Percentiles rank a stretch among this genome's conserved stretches.
Conservation (phyloP, 176 grass and related monocot species). For the Lolium rigidum region DNA sequence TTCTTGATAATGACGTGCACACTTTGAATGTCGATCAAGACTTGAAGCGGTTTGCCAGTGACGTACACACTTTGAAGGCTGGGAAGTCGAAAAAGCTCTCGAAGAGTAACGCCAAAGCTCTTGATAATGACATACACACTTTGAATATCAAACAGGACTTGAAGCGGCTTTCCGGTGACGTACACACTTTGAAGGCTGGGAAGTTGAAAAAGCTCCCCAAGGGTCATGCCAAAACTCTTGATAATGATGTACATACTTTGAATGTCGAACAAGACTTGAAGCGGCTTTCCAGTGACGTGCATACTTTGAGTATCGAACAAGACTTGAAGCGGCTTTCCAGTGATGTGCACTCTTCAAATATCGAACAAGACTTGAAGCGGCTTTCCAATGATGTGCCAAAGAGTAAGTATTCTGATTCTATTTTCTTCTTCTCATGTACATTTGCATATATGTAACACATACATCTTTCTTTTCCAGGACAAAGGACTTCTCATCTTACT, state of each 20-base stretch:
- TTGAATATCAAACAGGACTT: slow-evolving; percentile 40
- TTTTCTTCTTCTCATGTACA: slow-evolving; percentile 18
- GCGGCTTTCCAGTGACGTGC: slow-evolving; percentile 43
- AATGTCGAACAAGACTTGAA: slow-evolving; percentile 49
- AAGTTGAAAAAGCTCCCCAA: slow-evolving; percentile 27
- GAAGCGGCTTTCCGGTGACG: slow-evolving; percentile 46
- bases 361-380: slow-evolving; percentile 50
- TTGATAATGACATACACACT: slow-evolving; percentile 34
- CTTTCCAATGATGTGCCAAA: slow-evolving; percentile 60
- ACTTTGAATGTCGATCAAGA: slow-evolving; percentile 45
- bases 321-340: slow-evolving; percentile 45
- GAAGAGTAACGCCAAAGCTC: slow-evolving; percentile 47
- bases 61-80: slow-evolving; percentile 42
- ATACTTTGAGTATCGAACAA: slow-evolving; percentile 41
- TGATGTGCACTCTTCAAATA: slow-evolving; percentile 33
- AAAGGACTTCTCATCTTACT: slow-evolving; percentile 53
- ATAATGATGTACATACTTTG: slow-evolving; percentile 22
- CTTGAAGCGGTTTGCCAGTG: slow-evolving; percentile 42
- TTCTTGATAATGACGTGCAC: slow-evolving; percentile 30
- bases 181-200: slow-evolving; percentile 39
- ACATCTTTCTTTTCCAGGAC: slow-evolving; percentile 49
- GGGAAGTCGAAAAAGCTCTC: slow-evolving; percentile 10
- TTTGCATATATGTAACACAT: slow-evolving; percentile 32
- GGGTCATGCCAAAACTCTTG: slow-evolving; percentile 22
- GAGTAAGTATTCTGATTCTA: slow-evolving; percentile 52